These are phyloP conservation scores for Scedosporium boydii DNA, from an alignment of 2,329 filamentous ascomycete genomes.

Conservation along the genomic window DNA sequence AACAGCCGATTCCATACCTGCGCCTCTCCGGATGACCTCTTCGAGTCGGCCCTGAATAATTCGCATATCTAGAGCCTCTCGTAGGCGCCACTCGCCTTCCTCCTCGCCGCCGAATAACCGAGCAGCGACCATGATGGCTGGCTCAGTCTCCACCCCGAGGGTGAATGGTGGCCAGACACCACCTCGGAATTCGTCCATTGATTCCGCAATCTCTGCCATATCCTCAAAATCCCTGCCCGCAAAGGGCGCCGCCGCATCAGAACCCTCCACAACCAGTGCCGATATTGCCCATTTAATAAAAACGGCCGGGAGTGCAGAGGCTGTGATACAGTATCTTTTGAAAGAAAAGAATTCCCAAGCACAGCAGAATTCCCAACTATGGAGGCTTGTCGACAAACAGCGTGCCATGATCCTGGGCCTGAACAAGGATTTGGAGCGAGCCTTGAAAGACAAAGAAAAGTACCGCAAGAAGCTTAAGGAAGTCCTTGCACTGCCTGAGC, in stretches of 20 bases:
- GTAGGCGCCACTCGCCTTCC: constrained; percentile 5
- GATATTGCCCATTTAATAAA: constrained; percentile 74
- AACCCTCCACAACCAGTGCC: constrained; percentile 49
- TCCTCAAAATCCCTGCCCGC: constrained; percentile 49
- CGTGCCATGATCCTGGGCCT: constrained; percentile 85
- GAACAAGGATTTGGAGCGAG: constrained; percentile 87
- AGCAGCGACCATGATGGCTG: constrained; percentile 33
- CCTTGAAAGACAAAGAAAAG: constrained; percentile 87
- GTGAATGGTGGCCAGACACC: constrained; percentile 28
- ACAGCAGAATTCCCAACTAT: constrained; percentile 85
- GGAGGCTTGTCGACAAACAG: constrained; percentile 95
- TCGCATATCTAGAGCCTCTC: background rate
- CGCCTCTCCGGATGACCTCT: constrained; percentile 1
- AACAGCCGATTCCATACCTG: background rate
- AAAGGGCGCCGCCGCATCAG: constrained; percentile 40
- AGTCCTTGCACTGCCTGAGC: constrained; percentile 32
- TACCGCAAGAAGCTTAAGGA: constrained; percentile 90
- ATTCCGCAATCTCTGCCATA: constrained; percentile 79
- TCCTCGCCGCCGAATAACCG: background rate
- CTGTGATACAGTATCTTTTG: constrained; percentile 76
- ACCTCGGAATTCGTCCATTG: constrained; percentile 77
- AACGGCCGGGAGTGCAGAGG: constrained; percentile 80
- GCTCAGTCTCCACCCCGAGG: constrained; percentile 30
- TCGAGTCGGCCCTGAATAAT: background rate
- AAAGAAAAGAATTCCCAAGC: constrained; percentile 86